phyloP scores from a whole-genome alignment of 768 basidiomycete species.

The Lepiota subincarnata region DNA sequence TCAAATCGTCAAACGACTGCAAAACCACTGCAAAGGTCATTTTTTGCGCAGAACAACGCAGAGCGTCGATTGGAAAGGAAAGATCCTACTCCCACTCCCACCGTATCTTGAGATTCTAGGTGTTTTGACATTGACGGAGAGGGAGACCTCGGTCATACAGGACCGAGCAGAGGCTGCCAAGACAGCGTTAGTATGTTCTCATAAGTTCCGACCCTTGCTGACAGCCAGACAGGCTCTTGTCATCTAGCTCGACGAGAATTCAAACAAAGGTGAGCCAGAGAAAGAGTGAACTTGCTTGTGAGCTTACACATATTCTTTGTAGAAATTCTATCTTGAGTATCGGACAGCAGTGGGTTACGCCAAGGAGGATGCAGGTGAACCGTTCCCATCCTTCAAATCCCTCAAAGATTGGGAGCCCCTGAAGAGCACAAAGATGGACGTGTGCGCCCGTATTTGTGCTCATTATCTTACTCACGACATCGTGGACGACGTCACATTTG shows the following conservation, averaged over 20 bases:
- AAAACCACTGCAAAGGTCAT: conserved; percentile 14
- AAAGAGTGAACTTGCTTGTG: too few species aligned
- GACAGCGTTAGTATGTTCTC: background rate
- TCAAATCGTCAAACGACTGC: conserved; percentile 11
- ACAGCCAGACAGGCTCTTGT: background rate
- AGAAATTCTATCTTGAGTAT: conserved; percentile 17
- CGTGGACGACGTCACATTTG: background rate
- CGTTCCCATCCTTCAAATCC: conserved; percentile 8
- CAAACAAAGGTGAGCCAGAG: background rate
- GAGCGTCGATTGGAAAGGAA: conserved; percentile 14
- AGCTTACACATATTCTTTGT: background rate
- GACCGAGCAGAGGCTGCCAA: background rate
- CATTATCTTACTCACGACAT: conserved; percentile 10
- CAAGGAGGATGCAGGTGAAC: too few species aligned
- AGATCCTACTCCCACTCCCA: conserved; percentile 17
- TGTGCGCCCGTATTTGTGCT: background rate
- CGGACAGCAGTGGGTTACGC: conserved; percentile 10
- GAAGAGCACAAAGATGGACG: conserved; percentile 18
- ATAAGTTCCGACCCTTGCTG: background rate
- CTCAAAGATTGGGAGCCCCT: conserved; percentile 13
- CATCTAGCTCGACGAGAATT: background rate
- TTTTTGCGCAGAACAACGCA: conserved; percentile 20
- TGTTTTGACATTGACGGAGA: conserved; percentile 13
- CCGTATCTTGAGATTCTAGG: background rate
- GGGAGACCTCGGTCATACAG: conserved; percentile 19